These are phyloP conservation scores for Sanghuangporus sanghuang DNA, from an alignment of 1,284 basidiomycete genomes.

Conservation along the genomic window DNA sequence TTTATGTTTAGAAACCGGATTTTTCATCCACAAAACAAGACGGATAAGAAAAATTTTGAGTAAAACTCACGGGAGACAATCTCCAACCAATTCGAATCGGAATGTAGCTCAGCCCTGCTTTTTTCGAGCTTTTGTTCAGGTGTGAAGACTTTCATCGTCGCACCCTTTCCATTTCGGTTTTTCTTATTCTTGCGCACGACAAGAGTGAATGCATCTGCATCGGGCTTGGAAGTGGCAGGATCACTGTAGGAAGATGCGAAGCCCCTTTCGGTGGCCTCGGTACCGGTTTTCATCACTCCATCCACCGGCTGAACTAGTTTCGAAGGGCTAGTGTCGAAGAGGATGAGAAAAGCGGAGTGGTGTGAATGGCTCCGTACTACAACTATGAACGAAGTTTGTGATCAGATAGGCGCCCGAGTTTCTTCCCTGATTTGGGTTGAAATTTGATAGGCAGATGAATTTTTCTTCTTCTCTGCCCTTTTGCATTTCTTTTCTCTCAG, in stretches of 20 bases:
- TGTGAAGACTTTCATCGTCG: not conserved
- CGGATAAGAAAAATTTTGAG: constrained; percentile 8
- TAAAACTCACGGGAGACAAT: constrained; percentile 7
- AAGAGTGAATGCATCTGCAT: constrained; percentile 4
- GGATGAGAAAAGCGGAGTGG: not conserved
- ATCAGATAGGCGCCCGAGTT: not conserved
- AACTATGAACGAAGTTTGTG: not conserved
- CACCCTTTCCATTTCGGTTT: constrained; percentile 1
- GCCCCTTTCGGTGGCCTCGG: not conserved
- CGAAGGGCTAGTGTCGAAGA: not conserved
- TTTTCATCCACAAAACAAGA: not conserved
- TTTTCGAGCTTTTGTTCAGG: constrained; percentile 5
- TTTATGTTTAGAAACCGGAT: too few relatives aligned
- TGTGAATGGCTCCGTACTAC: too few relatives aligned
- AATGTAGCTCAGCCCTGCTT: constrained; percentile 6
- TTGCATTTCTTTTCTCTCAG: not conserved
- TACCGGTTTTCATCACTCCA: constrained; percentile 1
- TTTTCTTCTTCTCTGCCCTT: not conserved
- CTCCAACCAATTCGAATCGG: constrained; percentile 8
- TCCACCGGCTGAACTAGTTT: not conserved
- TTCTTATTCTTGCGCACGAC: constrained; percentile 12
- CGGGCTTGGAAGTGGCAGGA: not conserved
- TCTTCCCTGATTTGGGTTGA: not conserved
- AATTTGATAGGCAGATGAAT: not conserved
- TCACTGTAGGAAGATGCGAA: constrained; percentile 3